Base-by-base conservation (phyloP, 116 monocot species). In the Iris pallida region DNA sequence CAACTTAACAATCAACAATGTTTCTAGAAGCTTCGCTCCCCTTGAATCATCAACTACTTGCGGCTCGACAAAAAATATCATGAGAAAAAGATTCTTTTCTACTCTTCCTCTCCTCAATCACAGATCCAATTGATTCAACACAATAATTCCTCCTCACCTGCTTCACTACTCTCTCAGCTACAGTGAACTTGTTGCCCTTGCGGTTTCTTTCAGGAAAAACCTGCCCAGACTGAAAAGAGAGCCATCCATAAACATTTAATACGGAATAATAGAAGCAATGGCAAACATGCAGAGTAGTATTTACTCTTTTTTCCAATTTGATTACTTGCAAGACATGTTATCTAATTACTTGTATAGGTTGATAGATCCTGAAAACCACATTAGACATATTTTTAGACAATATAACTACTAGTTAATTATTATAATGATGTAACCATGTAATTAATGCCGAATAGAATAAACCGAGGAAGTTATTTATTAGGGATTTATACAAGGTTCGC, bases 181-280 rank as follows among this genome's bases (percentile, higher is more conserved):
- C 77, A 43, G 69, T 30, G 20, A 91, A 95, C 66, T 95, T 95
- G 75, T 81, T 86, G 10, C 86, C 91, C 15, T 86, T 80, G 30
- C 88, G 79, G 11, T 67, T 54, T 77, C 88, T 80, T 79, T 91
- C 95, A 54, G 86, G 68, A 81, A 95, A 95, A 95, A 16, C 86
- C 88, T 45, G 95, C 95, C 95, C 95, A 95, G 16, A 82, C 96
- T 83, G 80, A 16, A 66, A 57, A 51, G 61, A n/a, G 16, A 73
- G 63, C 18, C 51, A 61, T 58, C n/a, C 12, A 57, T n/a, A 60
- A 53, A 20, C 13, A 69, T n/a, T 20, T 40, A 53, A 53, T 17
- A 45, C 11, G 47, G 9, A 14, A 16, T 9, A 7, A 41, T 47
- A 73, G 4, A 45, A 30, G 20, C 14, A 47, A 60, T 20, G 10